Base-by-base conservation (phyloP, 108 stramenopile genomes). In the Fragilaria crotonensis region DNA sequence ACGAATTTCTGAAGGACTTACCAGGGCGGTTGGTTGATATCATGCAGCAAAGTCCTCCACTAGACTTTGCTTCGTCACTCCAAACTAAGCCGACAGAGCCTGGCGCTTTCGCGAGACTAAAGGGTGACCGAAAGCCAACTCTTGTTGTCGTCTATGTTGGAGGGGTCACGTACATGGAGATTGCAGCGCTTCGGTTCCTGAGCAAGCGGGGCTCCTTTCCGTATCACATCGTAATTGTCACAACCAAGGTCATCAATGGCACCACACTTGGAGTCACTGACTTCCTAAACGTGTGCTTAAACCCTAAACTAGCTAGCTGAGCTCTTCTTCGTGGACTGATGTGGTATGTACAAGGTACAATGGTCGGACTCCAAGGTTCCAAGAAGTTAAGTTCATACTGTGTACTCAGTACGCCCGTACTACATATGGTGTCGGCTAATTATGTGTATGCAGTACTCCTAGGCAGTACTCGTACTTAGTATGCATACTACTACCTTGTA, bases 111-210 rank as follows among this genome's bases (percentile, higher is more conserved):
- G n/a, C n/a, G n/a, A 33, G 25, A 33, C 50, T 30, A 31, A 21
- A 25, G n/a, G n/a, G 46, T 25, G 31, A 33, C 3, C 59, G 64
- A 7, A 94, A 94, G 60, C 87, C 91, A 11, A 78, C 80, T 29
- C 72, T 96, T 60, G 50, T 96, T 32, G 87, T 98, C 1, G 76
- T 83, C 50, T 95, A 75, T 65, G 67, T 95, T 5, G 97, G 97
- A 25, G 97, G 97, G 4, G 81, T 98, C 0, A 88, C 95, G 11
- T 94, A 76, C 62, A 84, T 87, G 78, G 97, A 98, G 72, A 78
- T 97, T 46, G 92, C 97, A 1, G 93, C 93, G 9, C 53, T 97
- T 36, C 83, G 97, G 21, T 94, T 84, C 63, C 68, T 97, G 50
- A 87, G 75, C 59, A 72, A 70, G 48, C 72, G 82, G n/a, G 67